These are phyloP conservation scores for Penicillium pancosmium DNA, from an alignment of 495 filamentous ascomycete genomes.

Conservation along the genomic window DNA sequence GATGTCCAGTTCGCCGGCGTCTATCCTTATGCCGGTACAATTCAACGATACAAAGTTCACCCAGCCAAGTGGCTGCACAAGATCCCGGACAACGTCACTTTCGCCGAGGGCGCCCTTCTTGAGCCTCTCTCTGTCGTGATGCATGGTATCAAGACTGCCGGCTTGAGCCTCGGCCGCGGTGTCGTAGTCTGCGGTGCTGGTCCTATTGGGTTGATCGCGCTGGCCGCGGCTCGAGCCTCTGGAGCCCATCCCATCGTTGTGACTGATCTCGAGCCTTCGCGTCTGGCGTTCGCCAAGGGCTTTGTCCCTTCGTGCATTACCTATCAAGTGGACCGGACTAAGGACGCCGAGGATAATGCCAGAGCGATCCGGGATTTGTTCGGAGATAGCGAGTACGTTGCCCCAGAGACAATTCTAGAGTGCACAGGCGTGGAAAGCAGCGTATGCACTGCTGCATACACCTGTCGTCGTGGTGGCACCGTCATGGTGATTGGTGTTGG, in stretches of 20 bases:
- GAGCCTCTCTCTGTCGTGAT: conserved; percentile 79
- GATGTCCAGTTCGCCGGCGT: conserved; percentile 69
- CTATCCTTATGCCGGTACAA: conserved; percentile 59
- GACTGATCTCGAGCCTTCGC: conserved; percentile 59
- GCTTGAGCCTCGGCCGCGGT: conserved; percentile 50
- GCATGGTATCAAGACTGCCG: conserved; percentile 63
- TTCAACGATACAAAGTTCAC: conserved; percentile 64
- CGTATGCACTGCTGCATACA: conserved; percentile 57
- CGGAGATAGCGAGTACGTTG: conserved; percentile 48
- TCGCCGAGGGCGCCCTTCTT: conserved; percentile 69
- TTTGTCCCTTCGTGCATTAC: conserved; percentile 58
- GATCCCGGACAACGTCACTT: conserved; percentile 62
- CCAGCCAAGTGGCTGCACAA: conserved; percentile 63
- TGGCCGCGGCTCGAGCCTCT: conserved; percentile 58
- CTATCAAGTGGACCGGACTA: conserved; percentile 50
- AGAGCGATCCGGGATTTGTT: conserved; percentile 55
- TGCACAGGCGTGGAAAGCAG: conserved; percentile 67
- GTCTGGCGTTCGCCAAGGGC: conserved; percentile 60
- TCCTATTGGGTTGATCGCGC: conserved; percentile 71
- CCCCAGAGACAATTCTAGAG: conserved; percentile 60
- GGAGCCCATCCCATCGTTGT: conserved; percentile 67
- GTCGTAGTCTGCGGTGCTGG: conserved; percentile 78
- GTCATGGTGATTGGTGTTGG: conserved; percentile 68
- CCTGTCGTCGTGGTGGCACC: conserved; percentile 58
- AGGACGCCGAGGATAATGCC: conserved; percentile 54